phyloP scores from a whole-genome alignment of 2,329 filamentous ascomycete species.

The Penicillium expansum region DNA sequence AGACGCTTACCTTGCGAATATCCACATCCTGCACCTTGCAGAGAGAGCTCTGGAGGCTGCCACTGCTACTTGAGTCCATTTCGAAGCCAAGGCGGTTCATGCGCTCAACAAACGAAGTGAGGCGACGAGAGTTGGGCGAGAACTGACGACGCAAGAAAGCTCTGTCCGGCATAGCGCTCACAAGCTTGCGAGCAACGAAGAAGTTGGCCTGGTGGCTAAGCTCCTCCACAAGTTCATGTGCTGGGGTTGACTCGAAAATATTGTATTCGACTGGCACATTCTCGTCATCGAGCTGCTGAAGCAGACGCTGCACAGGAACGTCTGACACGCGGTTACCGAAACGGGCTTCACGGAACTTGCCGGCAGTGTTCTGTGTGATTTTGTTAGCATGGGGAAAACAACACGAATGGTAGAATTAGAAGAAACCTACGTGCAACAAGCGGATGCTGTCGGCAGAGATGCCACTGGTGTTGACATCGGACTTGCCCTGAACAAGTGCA shows the following conservation, averaged over 20 bases:
- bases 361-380: conserved; percentile 62
- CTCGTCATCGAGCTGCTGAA: conserved; percentile 95
- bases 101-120: conserved; percentile 86
- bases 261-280: conserved; percentile 96
- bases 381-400: conserved; percentile 2
- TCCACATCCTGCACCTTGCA: conserved; percentile 89
- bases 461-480: conserved; percentile 61
- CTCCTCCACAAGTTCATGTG: conserved; percentile 93
- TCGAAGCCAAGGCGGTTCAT: conserved; percentile 90
- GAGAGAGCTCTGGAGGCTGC: conserved; percentile 86
- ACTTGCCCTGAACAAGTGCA: conserved; percentile 65
- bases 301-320: conserved; percentile 79
- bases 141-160: conserved; percentile 85
- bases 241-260: conserved; percentile 85
- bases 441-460: conserved; percentile 74
- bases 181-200: conserved; percentile 81
- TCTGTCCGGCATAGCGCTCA: conserved; percentile 78
- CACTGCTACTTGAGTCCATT: conserved; percentile 85
- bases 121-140: conserved; percentile 78
- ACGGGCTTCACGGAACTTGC: conserved; percentile 86
- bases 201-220: conserved; percentile 89
- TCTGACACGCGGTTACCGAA: conserved; percentile 76
- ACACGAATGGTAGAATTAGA: background rate
- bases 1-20: conserved; percentile 65
- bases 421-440: conserved; percentile 65